Evolutionary conservation across 2,329 filamentous ascomycete species (phyloP).

Genomic region (Bipolaris sorokiniana): DNA sequence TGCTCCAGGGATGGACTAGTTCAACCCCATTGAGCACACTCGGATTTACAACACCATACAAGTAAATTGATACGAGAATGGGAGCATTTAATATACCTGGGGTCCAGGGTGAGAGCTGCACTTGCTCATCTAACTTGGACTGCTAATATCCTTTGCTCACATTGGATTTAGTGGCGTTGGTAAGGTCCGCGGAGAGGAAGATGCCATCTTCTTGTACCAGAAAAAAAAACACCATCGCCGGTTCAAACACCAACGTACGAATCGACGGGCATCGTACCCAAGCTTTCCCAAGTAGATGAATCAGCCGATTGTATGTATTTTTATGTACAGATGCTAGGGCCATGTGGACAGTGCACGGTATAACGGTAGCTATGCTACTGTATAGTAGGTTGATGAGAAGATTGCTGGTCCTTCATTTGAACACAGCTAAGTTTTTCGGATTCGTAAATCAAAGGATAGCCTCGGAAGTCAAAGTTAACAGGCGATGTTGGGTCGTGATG

Average conservation of each 20-base stretch:
- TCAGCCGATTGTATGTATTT: neutral
- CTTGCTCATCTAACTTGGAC: neutral
- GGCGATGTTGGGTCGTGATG: constrained; percentile 2
- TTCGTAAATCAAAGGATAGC: neutral
- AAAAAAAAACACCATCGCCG: neutral
- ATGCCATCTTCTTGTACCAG: neutral
- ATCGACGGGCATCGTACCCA: neutral
- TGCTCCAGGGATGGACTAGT: constrained; percentile 1
- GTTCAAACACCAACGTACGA: neutral
- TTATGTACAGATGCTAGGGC: neutral
- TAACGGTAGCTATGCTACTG: neutral
- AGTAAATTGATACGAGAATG: neutral
- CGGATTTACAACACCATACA: neutral
- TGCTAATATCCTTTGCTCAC: constrained; percentile 4
- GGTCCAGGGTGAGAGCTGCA: neutral
- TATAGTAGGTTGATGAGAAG: neutral
- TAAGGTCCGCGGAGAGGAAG: neutral
- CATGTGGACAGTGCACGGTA: neutral
- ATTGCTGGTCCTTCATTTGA: neutral
- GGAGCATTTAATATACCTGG: neutral
- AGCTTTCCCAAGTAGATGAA: neutral
- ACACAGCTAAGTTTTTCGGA: neutral
- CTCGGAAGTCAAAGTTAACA: constrained; percentile 1
- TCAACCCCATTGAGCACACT: neutral
- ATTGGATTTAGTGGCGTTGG: neutral